Evolutionary conservation across 2,329 filamentous ascomycete genomes (phyloP).

Genomic region (Talaromyces sp.): DNA sequence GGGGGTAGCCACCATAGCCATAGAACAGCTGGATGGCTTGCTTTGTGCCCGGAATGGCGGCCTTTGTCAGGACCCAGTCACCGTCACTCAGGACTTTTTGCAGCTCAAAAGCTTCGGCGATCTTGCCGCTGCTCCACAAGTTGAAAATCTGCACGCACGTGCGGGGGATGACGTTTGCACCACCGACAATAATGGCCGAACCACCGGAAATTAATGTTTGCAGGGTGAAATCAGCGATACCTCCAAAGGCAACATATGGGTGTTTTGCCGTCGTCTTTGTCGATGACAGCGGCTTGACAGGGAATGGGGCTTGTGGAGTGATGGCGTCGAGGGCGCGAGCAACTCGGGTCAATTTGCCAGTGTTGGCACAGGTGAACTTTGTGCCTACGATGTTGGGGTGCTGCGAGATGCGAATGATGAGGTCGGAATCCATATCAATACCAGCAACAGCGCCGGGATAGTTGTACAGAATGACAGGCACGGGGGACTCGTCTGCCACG

Average conservation of each 20-base stretch:
- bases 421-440: conserved; percentile 84
- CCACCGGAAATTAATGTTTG: conserved; percentile 78
- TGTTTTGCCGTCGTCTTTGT: conserved; percentile 28
- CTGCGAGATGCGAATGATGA: conserved; percentile 71
- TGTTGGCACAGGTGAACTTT: conserved; percentile 90
- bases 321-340: conserved; percentile 67
- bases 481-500: conserved; percentile 69
- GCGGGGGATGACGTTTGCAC: conserved; percentile 83
- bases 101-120: conserved; percentile 68
- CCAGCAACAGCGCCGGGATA: conserved; percentile 83
- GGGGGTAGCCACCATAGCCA: conserved; percentile 75
- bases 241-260: conserved; percentile 78
- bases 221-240: conserved; percentile 81
- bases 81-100: conserved; percentile 72
- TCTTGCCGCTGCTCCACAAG: conserved; percentile 68
- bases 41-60: conserved; percentile 81
- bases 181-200: conserved; percentile 79
- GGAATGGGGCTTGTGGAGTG: conserved; percentile 48
- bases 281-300: conserved; percentile 19
- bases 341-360: conserved; percentile 80
- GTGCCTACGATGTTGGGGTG: conserved; percentile 83
- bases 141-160: conserved; percentile 76
- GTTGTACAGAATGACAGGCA: conserved; percentile 84
- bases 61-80: conserved; percentile 81
- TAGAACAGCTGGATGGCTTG: conserved; percentile 75